Conservation (phyloP, 140 eudicot genomes). For the Flaveria floridana region DNA sequence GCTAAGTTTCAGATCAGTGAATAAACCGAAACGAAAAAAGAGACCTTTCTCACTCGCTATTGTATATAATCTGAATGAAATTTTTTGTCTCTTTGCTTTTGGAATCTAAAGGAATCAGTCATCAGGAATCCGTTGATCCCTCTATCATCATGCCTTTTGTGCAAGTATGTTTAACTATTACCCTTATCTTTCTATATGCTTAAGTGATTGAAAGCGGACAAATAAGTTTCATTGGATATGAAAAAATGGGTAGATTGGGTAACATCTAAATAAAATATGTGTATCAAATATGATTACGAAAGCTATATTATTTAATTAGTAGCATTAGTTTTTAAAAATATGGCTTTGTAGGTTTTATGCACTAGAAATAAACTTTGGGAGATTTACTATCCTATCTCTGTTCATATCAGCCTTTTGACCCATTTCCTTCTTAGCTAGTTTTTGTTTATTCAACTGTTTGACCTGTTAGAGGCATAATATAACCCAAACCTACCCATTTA, state of each 20-base stretch:
- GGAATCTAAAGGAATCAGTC: constrained; percentile 67
- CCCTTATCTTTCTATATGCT: constrained; percentile 20
- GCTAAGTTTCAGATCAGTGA: too few relatives aligned
- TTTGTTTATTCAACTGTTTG: neutral
- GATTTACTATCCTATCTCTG: neutral
- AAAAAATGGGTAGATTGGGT: neutral
- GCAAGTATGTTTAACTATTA: constrained; percentile 52
- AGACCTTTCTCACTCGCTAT: neutral
- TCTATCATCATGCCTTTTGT: constrained; percentile 62
- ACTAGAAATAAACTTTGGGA: neutral
- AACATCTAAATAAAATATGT: neutral
- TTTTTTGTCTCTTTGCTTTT: neutral
- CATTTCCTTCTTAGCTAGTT: neutral
- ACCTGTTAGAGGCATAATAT: neutral
- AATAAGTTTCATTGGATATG: neutral
- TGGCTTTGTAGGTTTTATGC: neutral
- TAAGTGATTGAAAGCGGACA: neutral
- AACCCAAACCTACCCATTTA: neutral
- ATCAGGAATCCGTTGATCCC: constrained; percentile 74
- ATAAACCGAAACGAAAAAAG: too few relatives aligned
- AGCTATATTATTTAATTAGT: neutral
- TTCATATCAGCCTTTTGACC: neutral
- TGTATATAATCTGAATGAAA: neutral
- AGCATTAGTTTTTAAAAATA: neutral
- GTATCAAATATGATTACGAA: neutral